phyloP scores from a whole-genome alignment of 2,329 filamentous ascomycete genomes.

The Alternaria metachromatica region DNA sequence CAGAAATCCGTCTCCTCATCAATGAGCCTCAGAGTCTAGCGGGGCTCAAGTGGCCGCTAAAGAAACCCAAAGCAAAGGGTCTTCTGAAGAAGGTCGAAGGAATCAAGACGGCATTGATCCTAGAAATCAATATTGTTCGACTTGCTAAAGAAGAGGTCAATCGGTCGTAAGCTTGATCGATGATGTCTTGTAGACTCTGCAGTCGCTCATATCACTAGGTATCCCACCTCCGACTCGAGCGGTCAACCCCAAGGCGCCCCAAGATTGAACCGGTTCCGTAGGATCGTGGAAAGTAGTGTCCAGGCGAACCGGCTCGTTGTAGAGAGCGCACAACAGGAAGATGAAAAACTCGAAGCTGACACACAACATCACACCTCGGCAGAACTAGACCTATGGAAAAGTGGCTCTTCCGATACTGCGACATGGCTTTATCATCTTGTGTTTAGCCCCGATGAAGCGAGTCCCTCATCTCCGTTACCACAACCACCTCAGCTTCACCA shows the following conservation, averaged over 20 bases:
- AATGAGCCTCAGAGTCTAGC: conserved; percentile 8
- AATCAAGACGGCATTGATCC: conserved; percentile 22
- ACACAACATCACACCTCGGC: conserved; percentile 2
- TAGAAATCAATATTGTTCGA: conserved; percentile 18
- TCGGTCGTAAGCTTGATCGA: background rate
- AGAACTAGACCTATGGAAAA: conserved; percentile 16
- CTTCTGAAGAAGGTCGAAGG: conserved; percentile 28
- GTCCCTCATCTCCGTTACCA: background rate
- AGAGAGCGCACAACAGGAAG: conserved; percentile 20
- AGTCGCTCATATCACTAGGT: background rate
- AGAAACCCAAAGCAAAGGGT: conserved; percentile 18
- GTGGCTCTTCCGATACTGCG: conserved; percentile 23
- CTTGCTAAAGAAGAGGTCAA: conserved; percentile 19
- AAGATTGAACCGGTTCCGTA: conserved; percentile 21
- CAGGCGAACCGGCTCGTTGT: conserved; percentile 23
- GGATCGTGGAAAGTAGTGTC: conserved; percentile 25
- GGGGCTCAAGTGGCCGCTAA: conserved; percentile 23
- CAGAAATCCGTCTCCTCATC: conserved; percentile 7
- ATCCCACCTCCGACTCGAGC: background rate
- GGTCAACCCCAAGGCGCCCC: background rate
- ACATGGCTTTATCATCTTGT: conserved; percentile 31
- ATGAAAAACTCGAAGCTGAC: conserved; percentile 1
- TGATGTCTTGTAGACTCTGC: background rate
- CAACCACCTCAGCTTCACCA: background rate
- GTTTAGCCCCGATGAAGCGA: conserved; percentile 5